Percentiles rank a stretch among this genome's conserved stretches.
phyloP scores from a whole-genome alignment of 495 filamentous ascomycete genomes.

The Jackrogersella multiformis region DNA sequence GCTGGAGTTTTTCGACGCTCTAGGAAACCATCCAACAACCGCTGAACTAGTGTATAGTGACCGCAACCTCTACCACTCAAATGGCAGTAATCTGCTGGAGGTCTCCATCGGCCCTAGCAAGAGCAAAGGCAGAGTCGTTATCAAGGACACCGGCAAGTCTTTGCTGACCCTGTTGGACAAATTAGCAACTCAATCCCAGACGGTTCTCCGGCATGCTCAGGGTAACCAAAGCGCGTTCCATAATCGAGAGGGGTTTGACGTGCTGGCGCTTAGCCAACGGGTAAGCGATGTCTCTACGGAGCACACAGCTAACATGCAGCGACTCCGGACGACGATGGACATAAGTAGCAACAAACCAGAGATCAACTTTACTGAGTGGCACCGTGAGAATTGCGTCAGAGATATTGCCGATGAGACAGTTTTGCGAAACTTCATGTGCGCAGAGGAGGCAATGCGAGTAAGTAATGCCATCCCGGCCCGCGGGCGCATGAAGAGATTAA shows the following conservation, averaged over 20 bases:
- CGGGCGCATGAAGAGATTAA: constrained; percentile 61
- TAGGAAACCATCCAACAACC: constrained; percentile 35
- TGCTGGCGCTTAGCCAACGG: constrained; percentile 29
- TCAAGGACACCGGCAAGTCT: constrained; percentile 30
- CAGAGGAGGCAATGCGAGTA: not conserved
- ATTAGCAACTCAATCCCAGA: constrained; percentile 22
- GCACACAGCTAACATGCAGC: constrained; percentile 2
- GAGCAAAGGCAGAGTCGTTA: constrained; percentile 5
- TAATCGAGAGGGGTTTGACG: constrained; percentile 4
- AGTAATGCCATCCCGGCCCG: not conserved
- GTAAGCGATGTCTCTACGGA: constrained; percentile 5
- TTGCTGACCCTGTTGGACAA: constrained; percentile 18
- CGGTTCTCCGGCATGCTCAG: constrained; percentile 27
- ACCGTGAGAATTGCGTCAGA: constrained; percentile 49
- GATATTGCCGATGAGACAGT: constrained; percentile 52
- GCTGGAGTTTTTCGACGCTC: constrained; percentile 44
- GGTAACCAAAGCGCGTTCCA: constrained; percentile 17
- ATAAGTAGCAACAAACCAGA: constrained; percentile 7
- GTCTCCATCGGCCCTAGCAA: constrained; percentile 1
- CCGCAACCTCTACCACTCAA: constrained; percentile 34
- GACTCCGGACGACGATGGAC: constrained; percentile 13
- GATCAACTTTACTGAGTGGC: constrained; percentile 43
- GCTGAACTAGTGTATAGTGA: constrained; percentile 19
- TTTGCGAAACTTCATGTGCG: constrained; percentile 35
- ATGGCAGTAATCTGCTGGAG: constrained; percentile 20